These are phyloP conservation scores for Penicillium manginii DNA, from an alignment of 495 filamentous ascomycete species.

Conservation along the genomic window DNA sequence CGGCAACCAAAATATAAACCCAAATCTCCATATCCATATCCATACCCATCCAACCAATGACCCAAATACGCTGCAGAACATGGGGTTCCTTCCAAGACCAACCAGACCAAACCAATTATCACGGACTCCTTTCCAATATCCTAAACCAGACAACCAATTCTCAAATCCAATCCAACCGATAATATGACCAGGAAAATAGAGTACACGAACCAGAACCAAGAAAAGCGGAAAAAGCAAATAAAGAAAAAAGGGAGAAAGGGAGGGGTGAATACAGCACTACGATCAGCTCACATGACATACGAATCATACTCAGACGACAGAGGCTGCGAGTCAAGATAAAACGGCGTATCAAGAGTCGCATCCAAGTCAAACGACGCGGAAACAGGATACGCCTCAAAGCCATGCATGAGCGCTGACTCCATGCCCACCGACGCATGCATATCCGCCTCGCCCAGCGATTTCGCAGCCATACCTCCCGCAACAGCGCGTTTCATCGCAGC, in stretches of 20 bases:
- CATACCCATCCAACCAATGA: background rate
- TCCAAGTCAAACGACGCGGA: constrained; percentile 30
- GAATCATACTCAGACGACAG: constrained; percentile 40
- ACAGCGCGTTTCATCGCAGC: background rate
- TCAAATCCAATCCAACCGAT: constrained; percentile 16
- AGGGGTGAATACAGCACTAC: constrained; percentile 10
- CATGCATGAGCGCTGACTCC: constrained; percentile 34
- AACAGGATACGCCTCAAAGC: constrained; percentile 34
- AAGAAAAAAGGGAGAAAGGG: constrained; percentile 1
- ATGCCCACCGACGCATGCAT: constrained; percentile 20
- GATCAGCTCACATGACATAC: constrained; percentile 38
- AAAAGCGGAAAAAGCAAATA: constrained; percentile 13
- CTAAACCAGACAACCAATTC: constrained; percentile 5
- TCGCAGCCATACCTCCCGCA: background rate
- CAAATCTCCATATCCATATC: background rate
- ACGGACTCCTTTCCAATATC: background rate
- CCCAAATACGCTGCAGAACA: constrained; percentile 2
- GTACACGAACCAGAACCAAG: constrained; percentile 12
- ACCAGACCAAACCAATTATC: background rate
- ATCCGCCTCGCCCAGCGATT: background rate
- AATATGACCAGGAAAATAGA: constrained; percentile 13
- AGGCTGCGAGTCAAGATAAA: constrained; percentile 40
- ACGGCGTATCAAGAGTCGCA: constrained; percentile 37
- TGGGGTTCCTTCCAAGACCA: background rate
- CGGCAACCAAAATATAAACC: background rate